Conservation (phyloP, 331 rosid species). For the Erythrophleum ivorense region DNA sequence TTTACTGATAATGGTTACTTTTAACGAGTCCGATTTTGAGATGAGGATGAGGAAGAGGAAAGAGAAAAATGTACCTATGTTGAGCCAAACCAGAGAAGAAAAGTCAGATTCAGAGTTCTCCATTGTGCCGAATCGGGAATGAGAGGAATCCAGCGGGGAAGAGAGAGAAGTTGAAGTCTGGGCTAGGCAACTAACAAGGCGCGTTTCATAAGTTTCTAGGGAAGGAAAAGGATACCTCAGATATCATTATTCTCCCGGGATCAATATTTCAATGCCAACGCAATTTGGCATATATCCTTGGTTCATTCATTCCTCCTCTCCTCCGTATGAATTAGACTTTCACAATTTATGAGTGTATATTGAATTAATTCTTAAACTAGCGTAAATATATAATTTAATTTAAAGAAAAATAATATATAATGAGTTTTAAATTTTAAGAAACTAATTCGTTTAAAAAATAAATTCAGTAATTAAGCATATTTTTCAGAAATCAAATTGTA, state of each 20-base stretch:
- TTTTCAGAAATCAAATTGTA: no score
- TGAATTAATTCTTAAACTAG: background rate
- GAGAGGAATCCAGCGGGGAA: background rate
- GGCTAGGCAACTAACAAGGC: background rate
- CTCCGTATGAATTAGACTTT: no score
- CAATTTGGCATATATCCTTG: no score
- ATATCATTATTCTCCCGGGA: background rate
- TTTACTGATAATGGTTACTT: background rate
- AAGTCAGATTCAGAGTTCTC: constrained; percentile 44
- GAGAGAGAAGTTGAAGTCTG: background rate
- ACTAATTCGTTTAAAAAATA: no score
- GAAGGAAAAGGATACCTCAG: background rate
- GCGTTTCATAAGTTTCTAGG: background rate
- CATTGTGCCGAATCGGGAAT: constrained; percentile 40
- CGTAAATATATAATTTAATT: no score
- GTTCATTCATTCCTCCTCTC: no score
- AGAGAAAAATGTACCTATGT: constrained; percentile 57
- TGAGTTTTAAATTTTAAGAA: no score
- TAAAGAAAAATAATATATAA: no score
- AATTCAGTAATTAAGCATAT: no score
- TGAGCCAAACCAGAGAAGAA: constrained; percentile 69
- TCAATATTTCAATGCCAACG: no score
- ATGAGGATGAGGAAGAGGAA: background rate
- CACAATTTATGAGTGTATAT: background rate
- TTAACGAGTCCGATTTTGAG: background rate